Evolutionary conservation across 2,329 filamentous ascomycete genomes (phyloP), one percentile per base, ranked within the genome.

Genomic region (Cryphonectria japonica): DNA sequence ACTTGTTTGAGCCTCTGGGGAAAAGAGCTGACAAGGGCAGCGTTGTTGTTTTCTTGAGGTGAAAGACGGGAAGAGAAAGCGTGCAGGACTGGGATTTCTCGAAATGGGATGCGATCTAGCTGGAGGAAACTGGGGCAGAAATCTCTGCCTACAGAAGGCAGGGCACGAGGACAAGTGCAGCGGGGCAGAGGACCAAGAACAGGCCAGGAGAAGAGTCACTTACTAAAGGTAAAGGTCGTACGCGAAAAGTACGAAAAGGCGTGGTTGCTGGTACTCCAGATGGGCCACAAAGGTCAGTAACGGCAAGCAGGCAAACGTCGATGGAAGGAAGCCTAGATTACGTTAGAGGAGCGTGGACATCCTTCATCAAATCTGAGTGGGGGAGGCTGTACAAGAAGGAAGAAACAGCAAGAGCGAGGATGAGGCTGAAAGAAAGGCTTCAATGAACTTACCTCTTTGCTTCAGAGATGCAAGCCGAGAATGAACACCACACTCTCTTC

Each of bases 261-360:
- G 46, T 34, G 19, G 7, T 19, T 34, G 60, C 34, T n/a, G 46
- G 16, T 64, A 14, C 32, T 63, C 34, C 22, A 41, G 8, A 26
- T 13, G 43, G 41, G 19, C 54, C 14, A 63, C 16, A 14, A n/a
- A 43, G 14, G 60, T 69, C 46, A 69, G 60, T 13, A 54, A n/a
- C 29, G 34, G 29, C 22, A 19, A 16, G 6, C 22, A 43, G 29
- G 7, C 5, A 32, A 19, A 13, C 4, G 29, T 22, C 19, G 19
- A 52, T 39, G 19, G 6, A 54, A 50, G 41, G 26, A 32, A 3
- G 41, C 26, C 14, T 41, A 32, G 32, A 13, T 2, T 3, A 22
- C 11, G 29, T 16, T 22, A 57, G 6, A 57, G 52, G 26, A 57
- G 1, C 11, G 11, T 4, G 52, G 26, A 29, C 2, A 3, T 14